These are phyloP conservation scores for Trichoderma pleuroti DNA, from an alignment of 2,329 filamentous ascomycete species.

Conservation along the genomic window DNA sequence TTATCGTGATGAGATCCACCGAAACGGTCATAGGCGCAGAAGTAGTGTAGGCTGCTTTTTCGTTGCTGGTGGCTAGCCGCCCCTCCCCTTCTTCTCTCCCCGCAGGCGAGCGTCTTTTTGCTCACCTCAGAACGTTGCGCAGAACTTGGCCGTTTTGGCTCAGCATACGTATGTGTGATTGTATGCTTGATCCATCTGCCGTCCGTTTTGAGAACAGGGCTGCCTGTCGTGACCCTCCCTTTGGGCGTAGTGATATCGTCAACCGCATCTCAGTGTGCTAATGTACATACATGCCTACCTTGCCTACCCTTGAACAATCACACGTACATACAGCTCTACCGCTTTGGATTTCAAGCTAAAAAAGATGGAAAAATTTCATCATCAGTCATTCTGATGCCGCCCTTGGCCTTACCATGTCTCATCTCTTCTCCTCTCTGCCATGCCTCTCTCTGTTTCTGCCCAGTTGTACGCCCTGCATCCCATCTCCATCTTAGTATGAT, in stretches of 20 bases:
- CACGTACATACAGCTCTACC: not conserved
- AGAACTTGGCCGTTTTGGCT: not conserved
- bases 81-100: not conserved
- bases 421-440: not conserved
- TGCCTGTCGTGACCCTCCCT: not conserved
- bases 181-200: not conserved
- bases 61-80: not conserved
- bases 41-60: not conserved
- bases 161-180: not conserved
- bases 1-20: slow-evolving; percentile 19
- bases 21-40: slow-evolving; percentile 3
- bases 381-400: not conserved
- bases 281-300: not conserved
- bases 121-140: slow-evolving; percentile 1
- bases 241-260: not conserved
- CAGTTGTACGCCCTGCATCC: not conserved
- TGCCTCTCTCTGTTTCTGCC: not conserved
- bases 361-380: not conserved
- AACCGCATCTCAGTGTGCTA: not conserved
- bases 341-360: not conserved
- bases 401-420: not conserved
- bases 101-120: not conserved
- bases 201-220: not conserved
- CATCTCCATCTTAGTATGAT: not conserved
- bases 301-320: not conserved